Evolutionary conservation across 768 basidiomycete species (phyloP).

Genomic region (Chiua virens): DNA sequence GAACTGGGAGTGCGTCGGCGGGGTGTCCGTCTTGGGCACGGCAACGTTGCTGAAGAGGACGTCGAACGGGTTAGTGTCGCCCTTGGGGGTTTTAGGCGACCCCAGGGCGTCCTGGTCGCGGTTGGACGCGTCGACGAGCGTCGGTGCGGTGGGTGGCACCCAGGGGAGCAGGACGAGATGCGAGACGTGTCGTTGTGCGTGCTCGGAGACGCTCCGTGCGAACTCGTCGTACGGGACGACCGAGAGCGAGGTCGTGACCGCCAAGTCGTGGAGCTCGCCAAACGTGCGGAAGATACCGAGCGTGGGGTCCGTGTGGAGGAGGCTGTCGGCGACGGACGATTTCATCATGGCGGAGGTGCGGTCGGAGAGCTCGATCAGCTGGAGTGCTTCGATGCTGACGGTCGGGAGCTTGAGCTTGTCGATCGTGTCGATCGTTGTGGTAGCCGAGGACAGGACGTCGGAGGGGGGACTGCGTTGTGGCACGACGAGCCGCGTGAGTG

Average conservation of each 20-base stretch:
- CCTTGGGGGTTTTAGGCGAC: slow-evolving; percentile 13
- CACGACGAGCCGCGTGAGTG: slow-evolving; percentile 80
- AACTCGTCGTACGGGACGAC: slow-evolving; percentile 80
- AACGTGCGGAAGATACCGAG: slow-evolving; percentile 77
- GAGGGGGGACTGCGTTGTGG: slow-evolving; percentile 23
- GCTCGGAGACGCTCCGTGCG: slow-evolving; percentile 64
- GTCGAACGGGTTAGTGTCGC: slow-evolving; percentile 67
- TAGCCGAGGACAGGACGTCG: slow-evolving; percentile 12
- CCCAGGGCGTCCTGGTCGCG: not conserved
- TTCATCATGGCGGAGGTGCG: slow-evolving; percentile 66
- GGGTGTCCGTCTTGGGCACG: slow-evolving; percentile 25
- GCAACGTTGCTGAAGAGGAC: slow-evolving; percentile 45
- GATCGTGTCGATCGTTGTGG: slow-evolving; percentile 1
- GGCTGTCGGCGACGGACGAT: slow-evolving; percentile 60
- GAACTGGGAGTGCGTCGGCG: slow-evolving; percentile 76
- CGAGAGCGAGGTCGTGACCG: slow-evolving; percentile 61
- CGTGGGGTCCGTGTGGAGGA: slow-evolving; percentile 71
- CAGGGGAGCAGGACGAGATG: slow-evolving; percentile 87
- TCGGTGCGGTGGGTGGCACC: slow-evolving; percentile 45
- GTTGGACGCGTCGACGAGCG: slow-evolving; percentile 5
- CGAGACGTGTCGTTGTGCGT: slow-evolving; percentile 55
- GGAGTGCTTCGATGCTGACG: slow-evolving; percentile 71
- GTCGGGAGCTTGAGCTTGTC: slow-evolving; percentile 17
- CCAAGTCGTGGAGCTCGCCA: slow-evolving; percentile 66
- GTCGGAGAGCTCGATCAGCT: slow-evolving; percentile 81